Base-by-base conservation (phyloP, 1,284 basidiomycete genomes). In the Chondrostereum purpureum region DNA sequence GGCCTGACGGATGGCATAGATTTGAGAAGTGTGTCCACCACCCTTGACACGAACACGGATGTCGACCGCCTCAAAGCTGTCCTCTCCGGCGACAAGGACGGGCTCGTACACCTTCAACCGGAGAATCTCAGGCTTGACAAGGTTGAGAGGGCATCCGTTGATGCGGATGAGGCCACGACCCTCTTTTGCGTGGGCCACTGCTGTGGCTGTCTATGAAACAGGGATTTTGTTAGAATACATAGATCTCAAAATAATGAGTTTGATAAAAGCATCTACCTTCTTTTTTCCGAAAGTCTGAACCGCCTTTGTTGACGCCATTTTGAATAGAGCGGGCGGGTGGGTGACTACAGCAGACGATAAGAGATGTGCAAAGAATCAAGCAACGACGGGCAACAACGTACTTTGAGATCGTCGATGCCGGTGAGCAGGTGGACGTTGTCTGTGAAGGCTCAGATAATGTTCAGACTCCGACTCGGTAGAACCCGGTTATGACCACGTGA, bases 71-170 rank as follows among this genome's bases (percentile, higher is more conserved):
- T 77, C 69, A 63, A 95, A 91, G 47, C 84, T 77, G 48, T 94
- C 92, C 63, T 91, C 85, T 55, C 90, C 89, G 48, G 84, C 83
- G 50, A 93, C 87, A 55, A 96, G 85, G 63, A 96, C 74, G 53
- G 92, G 86, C 73, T 99, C 95, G 74, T 98, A 99, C 59, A 98
- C 84, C 80, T 99, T 99, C 76, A 94, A 85, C 60, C 95, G 92
- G 58, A 99, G 81, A 67, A 94, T 88, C 67, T 95, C 90, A 49
- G 92, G 92, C 70, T 90, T 85, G 59, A 95, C 82, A 62, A 99
- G 89, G 66, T 86, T 80, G 73, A 99, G 92, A 64, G 96, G 96
- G 47, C 90, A 88, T 57, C 95, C 94, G 66, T 99, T 98, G 68
- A 99, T 82, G 64, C 94, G 91, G 70, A 99, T 88, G 63, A 97